A percentile compares a stretch with the other conserved stretches of the same genome.
Conservation (phyloP, 202 grass and related monocot genomes). For the Bolboschoenoplectus hybrid region DNA sequence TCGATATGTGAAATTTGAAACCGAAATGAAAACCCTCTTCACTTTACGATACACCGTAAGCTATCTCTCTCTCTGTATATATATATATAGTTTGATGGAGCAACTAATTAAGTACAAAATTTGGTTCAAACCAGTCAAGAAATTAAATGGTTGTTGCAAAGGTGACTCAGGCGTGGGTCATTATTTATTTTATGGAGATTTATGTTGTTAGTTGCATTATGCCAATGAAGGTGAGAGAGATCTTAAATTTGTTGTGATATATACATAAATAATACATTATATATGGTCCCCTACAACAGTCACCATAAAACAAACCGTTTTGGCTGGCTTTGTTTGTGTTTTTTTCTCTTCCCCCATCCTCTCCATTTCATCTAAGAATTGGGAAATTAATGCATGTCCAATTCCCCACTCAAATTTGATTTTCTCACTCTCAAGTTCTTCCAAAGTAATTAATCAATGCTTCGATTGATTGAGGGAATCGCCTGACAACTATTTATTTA, state of each 20-base stretch:
- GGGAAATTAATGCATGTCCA: not conserved
- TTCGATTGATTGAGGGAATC: no score
- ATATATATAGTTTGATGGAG: no score
- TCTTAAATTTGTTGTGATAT: slow-evolving; percentile 32
- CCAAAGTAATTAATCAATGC: no score
- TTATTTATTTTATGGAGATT: slow-evolving; percentile 6
- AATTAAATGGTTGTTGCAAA: slow-evolving; percentile 16
- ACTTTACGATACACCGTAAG: no score
- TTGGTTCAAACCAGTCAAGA: not conserved
- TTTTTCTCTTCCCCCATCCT: not conserved
- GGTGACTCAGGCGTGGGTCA: slow-evolving; percentile 13
- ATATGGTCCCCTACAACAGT: slow-evolving; percentile 25
- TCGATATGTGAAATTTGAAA: no score
- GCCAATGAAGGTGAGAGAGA: slow-evolving; percentile 11
- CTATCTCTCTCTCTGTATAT: no score
- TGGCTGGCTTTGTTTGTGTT: slow-evolving; percentile 30
- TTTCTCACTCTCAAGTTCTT: no score
- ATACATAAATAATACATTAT: no score
- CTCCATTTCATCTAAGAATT: slow-evolving; percentile 19
- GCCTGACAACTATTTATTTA: no score
- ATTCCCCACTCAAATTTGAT: not conserved
- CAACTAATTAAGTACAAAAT: slow-evolving; percentile 13
- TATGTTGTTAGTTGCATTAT: slow-evolving; percentile 32
- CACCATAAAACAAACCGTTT: slow-evolving; percentile 36
- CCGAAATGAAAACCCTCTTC: no score